Evolutionary conservation across 2,329 filamentous ascomycete genomes (phyloP).

Genomic region (Diaporthe sp.): DNA sequence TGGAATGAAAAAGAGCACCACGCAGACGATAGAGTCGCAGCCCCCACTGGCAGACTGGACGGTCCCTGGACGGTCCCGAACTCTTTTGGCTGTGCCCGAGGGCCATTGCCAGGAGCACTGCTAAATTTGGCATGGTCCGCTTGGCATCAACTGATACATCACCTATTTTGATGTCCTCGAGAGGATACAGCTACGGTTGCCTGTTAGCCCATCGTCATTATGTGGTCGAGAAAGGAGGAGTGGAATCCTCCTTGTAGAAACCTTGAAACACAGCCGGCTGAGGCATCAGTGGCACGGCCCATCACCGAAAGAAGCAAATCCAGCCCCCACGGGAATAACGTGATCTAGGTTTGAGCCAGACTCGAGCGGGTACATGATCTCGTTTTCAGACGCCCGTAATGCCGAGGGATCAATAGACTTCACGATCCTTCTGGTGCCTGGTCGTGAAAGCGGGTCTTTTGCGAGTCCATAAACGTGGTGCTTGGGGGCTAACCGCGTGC

Average conservation of each 20-base stretch:
- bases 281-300: background rate
- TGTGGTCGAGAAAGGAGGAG: background rate
- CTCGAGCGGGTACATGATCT: background rate
- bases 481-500: background rate
- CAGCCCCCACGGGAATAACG: background rate
- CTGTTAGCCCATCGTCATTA: background rate
- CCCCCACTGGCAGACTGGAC: background rate
- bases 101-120: background rate
- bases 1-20: background rate
- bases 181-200: background rate
- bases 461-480: background rate
- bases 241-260: background rate
- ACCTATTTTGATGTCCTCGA: background rate
- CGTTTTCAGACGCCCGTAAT: background rate
- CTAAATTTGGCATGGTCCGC: background rate
- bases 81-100: background rate
- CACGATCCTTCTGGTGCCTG: slow-evolving; percentile 8
- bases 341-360: background rate
- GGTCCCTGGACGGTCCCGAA: too few species aligned
- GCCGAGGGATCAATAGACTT: background rate
- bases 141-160: background rate
- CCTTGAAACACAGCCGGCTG: background rate
- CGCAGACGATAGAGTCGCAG: background rate
- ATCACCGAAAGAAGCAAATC: background rate
- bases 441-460: background rate